A percentile compares a stretch with the other conserved stretches of the same genome.
These are phyloP conservation scores for Aureobasidium lini DNA, from an alignment of 2,329 filamentous ascomycete species.

Conservation along the genomic window DNA sequence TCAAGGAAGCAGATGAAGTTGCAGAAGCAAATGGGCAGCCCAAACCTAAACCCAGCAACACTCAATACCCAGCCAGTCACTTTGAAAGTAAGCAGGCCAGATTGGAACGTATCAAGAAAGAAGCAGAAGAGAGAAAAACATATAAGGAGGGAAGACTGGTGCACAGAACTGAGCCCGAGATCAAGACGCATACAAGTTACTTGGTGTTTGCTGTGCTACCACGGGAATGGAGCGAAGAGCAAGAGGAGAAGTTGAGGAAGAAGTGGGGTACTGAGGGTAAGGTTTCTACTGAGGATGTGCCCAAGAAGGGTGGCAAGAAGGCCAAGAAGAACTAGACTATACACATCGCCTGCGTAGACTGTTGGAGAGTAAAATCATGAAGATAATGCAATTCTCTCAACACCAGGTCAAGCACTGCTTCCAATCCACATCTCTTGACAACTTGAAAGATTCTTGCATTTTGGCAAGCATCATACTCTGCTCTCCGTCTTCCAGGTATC, in stretches of 20 bases:
- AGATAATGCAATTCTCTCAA: no score
- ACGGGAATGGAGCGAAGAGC: slow-evolving; percentile 73
- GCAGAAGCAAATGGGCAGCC: slow-evolving; percentile 24
- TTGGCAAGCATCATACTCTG: no score
- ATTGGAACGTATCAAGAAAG: slow-evolving; percentile 27
- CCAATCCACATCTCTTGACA: no score
- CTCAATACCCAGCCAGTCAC: slow-evolving; percentile 17
- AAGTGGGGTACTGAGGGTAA: slow-evolving; percentile 44
- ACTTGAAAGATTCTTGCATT: no score
- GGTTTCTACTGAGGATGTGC: slow-evolving; percentile 33
- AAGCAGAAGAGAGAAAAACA: slow-evolving; percentile 41
- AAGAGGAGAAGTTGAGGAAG: slow-evolving; percentile 60
- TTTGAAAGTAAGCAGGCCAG: slow-evolving; percentile 22
- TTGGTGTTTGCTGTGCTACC: slow-evolving; percentile 87
- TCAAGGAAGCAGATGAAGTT: slow-evolving; percentile 24
- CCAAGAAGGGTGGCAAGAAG: slow-evolving; percentile 31
- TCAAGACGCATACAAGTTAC: slow-evolving; percentile 97
- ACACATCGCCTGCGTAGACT: not conserved
- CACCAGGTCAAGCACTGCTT: no score
- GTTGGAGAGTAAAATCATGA: no score
- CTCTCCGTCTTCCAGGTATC: no score
- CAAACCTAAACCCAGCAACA: slow-evolving; percentile 22
- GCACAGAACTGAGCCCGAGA: slow-evolving; percentile 74
- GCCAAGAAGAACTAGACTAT: slow-evolving; percentile 6
- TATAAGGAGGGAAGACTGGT: slow-evolving; percentile 72